Evolutionary conservation across 2,329 filamentous ascomycete species (phyloP).

Genomic region (Talaromyces sp.): DNA sequence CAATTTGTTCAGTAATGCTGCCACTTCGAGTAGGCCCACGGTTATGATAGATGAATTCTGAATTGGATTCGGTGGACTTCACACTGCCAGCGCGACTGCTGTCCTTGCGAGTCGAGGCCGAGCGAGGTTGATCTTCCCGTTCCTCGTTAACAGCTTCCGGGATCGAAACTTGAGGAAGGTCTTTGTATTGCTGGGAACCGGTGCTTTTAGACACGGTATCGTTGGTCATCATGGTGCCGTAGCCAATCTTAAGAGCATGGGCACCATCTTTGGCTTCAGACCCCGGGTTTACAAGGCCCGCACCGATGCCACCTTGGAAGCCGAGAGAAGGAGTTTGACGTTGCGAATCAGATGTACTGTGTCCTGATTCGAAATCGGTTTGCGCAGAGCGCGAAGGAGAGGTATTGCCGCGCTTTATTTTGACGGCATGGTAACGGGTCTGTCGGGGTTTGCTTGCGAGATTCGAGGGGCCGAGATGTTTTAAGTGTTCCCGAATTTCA

Average conservation of each 20-base stretch:
- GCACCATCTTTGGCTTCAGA: slow-evolving; percentile 67
- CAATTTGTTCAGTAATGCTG: slow-evolving; percentile 77
- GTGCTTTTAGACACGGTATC: slow-evolving; percentile 30
- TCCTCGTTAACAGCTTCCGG: slow-evolving; percentile 37
- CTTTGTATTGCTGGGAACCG: slow-evolving; percentile 24
- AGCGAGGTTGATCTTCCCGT: slow-evolving; percentile 26
- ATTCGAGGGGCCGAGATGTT: slow-evolving; percentile 67
- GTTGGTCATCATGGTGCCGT: slow-evolving; percentile 50
- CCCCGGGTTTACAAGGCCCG: slow-evolving; percentile 56
- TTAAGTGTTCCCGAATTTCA: slow-evolving; percentile 62
- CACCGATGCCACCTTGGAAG: slow-evolving; percentile 56
- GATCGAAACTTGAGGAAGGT: slow-evolving; percentile 32
- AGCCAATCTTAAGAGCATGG: slow-evolving; percentile 60
- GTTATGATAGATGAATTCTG: slow-evolving; percentile 35
- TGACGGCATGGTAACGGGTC: slow-evolving; percentile 65
- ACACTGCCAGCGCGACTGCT: slow-evolving; percentile 28
- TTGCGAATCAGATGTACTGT: slow-evolving; percentile 46
- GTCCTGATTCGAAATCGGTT: slow-evolving; percentile 39
- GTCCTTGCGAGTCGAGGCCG: slow-evolving; percentile 20
- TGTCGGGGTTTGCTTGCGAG: slow-evolving; percentile 61
- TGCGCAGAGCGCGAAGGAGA: slow-evolving; percentile 38
- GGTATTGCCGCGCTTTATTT: slow-evolving; percentile 62
- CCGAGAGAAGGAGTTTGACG: slow-evolving; percentile 35
- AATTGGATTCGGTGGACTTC: slow-evolving; percentile 25
- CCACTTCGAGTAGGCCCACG: slow-evolving; percentile 66